Evolutionary conservation across 192 early-diverging fungal species (phyloP).

Genomic region (Backusella macrospora): DNA sequence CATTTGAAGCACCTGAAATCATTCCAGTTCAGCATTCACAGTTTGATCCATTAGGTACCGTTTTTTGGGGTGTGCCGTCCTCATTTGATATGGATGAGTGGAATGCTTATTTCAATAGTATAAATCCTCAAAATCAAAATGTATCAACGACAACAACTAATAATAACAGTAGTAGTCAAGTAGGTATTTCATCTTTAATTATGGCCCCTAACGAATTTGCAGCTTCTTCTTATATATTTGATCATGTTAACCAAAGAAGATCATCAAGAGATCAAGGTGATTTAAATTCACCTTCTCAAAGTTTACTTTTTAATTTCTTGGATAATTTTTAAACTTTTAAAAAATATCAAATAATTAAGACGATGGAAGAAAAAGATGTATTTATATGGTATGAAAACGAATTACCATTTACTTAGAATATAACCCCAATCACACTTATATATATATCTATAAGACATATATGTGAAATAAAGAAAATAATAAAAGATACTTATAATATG

Average conservation of each 20-base stretch:
- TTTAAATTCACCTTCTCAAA: too few relatives aligned
- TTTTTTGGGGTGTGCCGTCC: slow-evolving; percentile 27
- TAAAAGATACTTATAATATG: too few relatives aligned
- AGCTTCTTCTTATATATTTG: not conserved
- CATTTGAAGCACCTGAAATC: slow-evolving; percentile 39
- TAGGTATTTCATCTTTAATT: not conserved
- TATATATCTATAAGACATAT: too few relatives aligned
- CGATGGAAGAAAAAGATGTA: too few relatives aligned
- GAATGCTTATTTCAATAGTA: slow-evolving; percentile 27
- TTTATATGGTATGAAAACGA: too few relatives aligned
- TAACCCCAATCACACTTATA: too few relatives aligned
- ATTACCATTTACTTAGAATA: too few relatives aligned
- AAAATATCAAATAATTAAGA: too few relatives aligned
- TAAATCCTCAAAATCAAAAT: not conserved
- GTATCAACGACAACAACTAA: not conserved
- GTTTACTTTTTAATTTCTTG: not conserved
- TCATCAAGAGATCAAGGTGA: not conserved
- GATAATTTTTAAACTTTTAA: not conserved
- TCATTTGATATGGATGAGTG: slow-evolving; percentile 36
- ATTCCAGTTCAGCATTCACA: slow-evolving; percentile 6
- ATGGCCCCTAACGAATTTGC: not conserved
- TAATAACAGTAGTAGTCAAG: not conserved
- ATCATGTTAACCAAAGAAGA: not conserved
- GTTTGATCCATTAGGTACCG: slow-evolving; percentile 27
- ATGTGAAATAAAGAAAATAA: too few relatives aligned